phyloP scores from a whole-genome alignment of 371 early-diverging fungal genomes.

The Catenaria anguillulae region DNA sequence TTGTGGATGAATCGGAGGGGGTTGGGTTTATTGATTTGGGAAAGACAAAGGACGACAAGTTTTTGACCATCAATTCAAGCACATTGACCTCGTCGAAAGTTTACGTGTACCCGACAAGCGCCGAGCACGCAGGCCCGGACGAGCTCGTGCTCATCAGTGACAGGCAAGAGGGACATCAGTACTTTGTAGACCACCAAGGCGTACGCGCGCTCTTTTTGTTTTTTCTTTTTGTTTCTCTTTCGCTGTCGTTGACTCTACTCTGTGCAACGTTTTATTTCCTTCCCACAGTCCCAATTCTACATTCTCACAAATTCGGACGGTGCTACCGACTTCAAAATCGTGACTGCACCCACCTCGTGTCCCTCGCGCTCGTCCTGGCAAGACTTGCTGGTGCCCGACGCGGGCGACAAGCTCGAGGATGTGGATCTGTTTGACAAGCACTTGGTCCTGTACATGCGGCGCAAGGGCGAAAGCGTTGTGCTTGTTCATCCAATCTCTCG shows the following conservation, averaged over 20 bases:
- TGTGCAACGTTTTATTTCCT: constrained; percentile 64
- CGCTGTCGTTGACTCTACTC: constrained; percentile 37
- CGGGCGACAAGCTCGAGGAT: constrained; percentile 59
- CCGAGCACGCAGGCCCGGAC: constrained; percentile 15
- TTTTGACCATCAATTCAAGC: constrained; percentile 55
- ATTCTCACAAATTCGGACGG: constrained; percentile 54
- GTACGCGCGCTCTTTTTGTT: constrained; percentile 48
- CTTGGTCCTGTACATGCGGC: constrained; percentile 42
- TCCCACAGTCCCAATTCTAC: constrained; percentile 44
- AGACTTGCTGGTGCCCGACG: constrained; percentile 39
- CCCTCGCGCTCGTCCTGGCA: constrained; percentile 35
- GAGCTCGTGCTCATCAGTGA: constrained; percentile 42
- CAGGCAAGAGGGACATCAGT: constrained; percentile 44
- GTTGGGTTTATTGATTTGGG: constrained; percentile 65
- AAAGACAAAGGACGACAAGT: constrained; percentile 60
- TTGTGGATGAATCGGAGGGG: constrained; percentile 47
- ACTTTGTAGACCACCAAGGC: constrained; percentile 71
- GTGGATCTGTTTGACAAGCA: constrained; percentile 59
- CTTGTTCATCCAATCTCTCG: constrained; percentile 25
- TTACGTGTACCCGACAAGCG: constrained; percentile 32
- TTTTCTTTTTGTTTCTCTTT: not conserved
- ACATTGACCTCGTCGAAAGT: constrained; percentile 60
- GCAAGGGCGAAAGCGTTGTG: constrained; percentile 26
- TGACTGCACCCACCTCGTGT: constrained; percentile 26
- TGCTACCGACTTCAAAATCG: constrained; percentile 43